Conservation (phyloP, 352 stramenopile species). For the Sclerospora graminicola region DNA sequence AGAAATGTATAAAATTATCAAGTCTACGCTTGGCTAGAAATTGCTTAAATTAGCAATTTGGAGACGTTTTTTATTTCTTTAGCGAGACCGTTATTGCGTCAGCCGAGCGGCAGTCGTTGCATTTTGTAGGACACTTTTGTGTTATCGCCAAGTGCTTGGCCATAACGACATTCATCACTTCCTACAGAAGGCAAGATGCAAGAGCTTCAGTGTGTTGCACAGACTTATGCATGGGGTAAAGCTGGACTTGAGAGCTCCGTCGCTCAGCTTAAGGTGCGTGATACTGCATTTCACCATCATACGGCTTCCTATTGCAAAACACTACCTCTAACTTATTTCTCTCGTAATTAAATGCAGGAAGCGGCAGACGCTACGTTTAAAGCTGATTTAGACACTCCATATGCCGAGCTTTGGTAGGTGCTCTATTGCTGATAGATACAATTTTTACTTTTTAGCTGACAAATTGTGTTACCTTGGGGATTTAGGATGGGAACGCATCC, state of each 20-base stretch:
- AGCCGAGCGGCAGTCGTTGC: slow-evolving; percentile 5
- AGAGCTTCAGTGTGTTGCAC: slow-evolving; percentile 70
- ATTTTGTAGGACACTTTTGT: slow-evolving; percentile 3
- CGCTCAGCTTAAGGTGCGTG: slow-evolving; percentile 75
- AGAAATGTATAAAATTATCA: too few relatives aligned
- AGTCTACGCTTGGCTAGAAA: too few relatives aligned
- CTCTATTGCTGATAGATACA: too few relatives aligned
- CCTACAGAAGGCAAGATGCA: slow-evolving; percentile 31
- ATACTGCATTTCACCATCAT: not conserved
- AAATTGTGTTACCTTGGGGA: not conserved
- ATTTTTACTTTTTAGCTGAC: too few relatives aligned
- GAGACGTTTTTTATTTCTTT: slow-evolving; percentile 6
- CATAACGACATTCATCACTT: slow-evolving; percentile 8
- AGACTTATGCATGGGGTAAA: slow-evolving; percentile 90
- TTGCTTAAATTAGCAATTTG: too few relatives aligned
- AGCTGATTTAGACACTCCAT: slow-evolving; percentile 34
- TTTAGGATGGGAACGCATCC: slow-evolving; percentile 91
- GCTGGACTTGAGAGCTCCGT: slow-evolving; percentile 69
- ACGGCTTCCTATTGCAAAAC: not conserved
- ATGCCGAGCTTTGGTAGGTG: slow-evolving; percentile 84
- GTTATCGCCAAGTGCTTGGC: not conserved
- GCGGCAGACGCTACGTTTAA: slow-evolving; percentile 37
- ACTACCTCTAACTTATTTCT: not conserved
- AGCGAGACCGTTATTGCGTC: slow-evolving; percentile 4
- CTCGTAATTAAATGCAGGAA: slow-evolving; percentile 18